Conservation (phyloP, 2,329 filamentous ascomycete species). For the Trichoderma simmonsii region DNA sequence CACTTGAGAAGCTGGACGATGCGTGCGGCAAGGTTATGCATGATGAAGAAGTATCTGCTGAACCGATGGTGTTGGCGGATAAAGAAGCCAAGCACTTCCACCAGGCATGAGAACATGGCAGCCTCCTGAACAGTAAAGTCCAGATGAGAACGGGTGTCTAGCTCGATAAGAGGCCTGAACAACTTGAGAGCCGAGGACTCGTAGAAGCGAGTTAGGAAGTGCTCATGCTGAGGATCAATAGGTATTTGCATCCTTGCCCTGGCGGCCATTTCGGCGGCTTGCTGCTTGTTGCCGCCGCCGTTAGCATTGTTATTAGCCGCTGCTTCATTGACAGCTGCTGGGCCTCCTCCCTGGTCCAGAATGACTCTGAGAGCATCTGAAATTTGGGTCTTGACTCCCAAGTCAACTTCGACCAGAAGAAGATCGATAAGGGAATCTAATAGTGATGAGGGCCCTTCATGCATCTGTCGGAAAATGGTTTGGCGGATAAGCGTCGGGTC, state of each 20-base stretch:
- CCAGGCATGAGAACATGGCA: constrained; percentile 84
- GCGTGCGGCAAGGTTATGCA: constrained; percentile 71
- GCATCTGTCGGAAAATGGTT: constrained; percentile 88
- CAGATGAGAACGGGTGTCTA: constrained; percentile 67
- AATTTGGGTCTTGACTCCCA: constrained; percentile 93
- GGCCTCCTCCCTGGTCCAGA: constrained; percentile 65
- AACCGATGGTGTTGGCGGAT: constrained; percentile 83
- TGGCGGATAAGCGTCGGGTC: constrained; percentile 91
- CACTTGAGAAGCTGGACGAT: constrained; percentile 79
- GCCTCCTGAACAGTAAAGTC: constrained; percentile 78
- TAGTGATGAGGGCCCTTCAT: constrained; percentile 78
- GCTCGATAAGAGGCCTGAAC: constrained; percentile 79
- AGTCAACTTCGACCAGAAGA: constrained; percentile 82
- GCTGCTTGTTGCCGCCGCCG: not conserved
- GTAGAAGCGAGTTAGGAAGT: constrained; percentile 86
- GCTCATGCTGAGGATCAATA: constrained; percentile 72
- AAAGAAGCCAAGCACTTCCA: constrained; percentile 93
- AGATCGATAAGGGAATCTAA: constrained; percentile 93
- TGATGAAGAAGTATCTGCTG: constrained; percentile 83
- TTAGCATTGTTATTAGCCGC: constrained; percentile 55
- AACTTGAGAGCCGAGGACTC: constrained; percentile 80
- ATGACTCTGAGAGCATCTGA: constrained; percentile 94
- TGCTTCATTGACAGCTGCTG: constrained; percentile 48
- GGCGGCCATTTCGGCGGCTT: constrained; percentile 56
- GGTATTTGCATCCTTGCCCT: constrained; percentile 55